Conservation (phyloP, 2,329 filamentous ascomycete species). For the Fusarium keratoplasticum region DNA sequence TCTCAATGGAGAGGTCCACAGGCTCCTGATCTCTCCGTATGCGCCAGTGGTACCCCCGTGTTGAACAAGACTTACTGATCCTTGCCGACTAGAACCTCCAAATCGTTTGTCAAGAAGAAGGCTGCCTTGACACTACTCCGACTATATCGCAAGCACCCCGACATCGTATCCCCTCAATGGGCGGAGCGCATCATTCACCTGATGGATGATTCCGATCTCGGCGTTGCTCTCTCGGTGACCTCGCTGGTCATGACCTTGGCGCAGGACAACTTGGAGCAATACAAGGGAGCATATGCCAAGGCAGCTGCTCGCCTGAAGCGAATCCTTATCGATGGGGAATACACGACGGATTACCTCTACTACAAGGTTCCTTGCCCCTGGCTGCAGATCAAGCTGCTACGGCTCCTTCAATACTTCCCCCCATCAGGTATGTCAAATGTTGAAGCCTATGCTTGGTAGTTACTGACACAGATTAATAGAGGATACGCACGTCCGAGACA, state of each 20-base stretch:
- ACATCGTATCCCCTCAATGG: slow-evolving; percentile 96
- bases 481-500: slow-evolving; percentile 88
- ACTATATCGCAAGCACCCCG: slow-evolving; percentile 92
- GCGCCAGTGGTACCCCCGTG: slow-evolving; percentile 49
- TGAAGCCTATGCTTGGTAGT: background rate
- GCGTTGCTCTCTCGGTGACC: slow-evolving; percentile 93
- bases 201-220: slow-evolving; percentile 96
- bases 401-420: slow-evolving; percentile 94
- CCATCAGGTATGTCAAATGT: slow-evolving; percentile 77
- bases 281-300: slow-evolving; percentile 94
- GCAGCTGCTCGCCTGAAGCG: slow-evolving; percentile 90
- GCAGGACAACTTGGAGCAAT: slow-evolving; percentile 93
- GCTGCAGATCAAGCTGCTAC: slow-evolving; percentile 95
- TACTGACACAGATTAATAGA: slow-evolving; percentile 63
- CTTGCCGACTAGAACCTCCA: slow-evolving; percentile 67
- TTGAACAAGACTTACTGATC: slow-evolving; percentile 13
- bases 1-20: slow-evolving; percentile 89
- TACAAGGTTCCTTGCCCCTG: slow-evolving; percentile 99
- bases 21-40: slow-evolving; percentile 93
- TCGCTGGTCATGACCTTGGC: slow-evolving; percentile 94
- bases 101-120: slow-evolving; percentile 99
- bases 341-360: slow-evolving; percentile 91
- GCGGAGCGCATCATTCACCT: slow-evolving; percentile 97
- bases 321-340: slow-evolving; percentile 91
- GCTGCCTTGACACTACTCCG: slow-evolving; percentile 92